Evolutionary conservation across 345 rosid genomes (phyloP).

Genomic region (Salix arbutifolia): DNA sequence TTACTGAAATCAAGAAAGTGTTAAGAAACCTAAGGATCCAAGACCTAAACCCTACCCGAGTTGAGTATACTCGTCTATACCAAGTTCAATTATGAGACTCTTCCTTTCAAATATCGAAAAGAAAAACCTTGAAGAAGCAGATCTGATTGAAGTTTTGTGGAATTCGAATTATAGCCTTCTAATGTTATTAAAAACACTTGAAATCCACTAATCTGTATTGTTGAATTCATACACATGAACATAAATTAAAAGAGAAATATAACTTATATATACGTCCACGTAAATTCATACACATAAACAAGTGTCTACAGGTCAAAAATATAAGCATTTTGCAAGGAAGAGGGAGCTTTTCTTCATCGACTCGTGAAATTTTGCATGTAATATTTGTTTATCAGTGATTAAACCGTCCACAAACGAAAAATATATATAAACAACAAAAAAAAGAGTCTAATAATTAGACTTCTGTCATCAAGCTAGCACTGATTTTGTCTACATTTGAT

Average conservation of each 20-base stretch:
- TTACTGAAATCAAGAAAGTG: not conserved
- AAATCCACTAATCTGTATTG: not conserved
- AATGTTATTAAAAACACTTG: not conserved
- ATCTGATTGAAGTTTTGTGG: not conserved
- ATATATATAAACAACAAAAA: not conserved
- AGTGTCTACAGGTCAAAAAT: not conserved
- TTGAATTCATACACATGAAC: not conserved
- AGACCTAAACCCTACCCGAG: not conserved
- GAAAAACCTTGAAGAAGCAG: not conserved
- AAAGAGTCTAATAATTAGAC: not conserved
- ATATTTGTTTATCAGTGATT: not conserved
- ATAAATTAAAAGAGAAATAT: too few species aligned
- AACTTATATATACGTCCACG: too few species aligned
- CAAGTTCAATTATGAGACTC: too few species aligned
- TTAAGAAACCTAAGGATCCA: not conserved
- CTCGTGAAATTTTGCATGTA: not conserved
- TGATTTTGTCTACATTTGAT: slow-evolving; percentile 1
- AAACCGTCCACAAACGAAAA: not conserved
- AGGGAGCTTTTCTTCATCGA: not conserved
- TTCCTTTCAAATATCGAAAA: too few species aligned
- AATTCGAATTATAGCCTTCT: not conserved
- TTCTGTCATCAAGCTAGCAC: not conserved
- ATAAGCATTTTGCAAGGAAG: not conserved
- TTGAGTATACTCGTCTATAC: not conserved
- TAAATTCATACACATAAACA: too few species aligned